Percentiles rank a stretch among this genome's conserved stretches.
phyloP scores from a whole-genome alignment of 2,329 filamentous ascomycete genomes.

The Gaeumannomyces tritici region DNA sequence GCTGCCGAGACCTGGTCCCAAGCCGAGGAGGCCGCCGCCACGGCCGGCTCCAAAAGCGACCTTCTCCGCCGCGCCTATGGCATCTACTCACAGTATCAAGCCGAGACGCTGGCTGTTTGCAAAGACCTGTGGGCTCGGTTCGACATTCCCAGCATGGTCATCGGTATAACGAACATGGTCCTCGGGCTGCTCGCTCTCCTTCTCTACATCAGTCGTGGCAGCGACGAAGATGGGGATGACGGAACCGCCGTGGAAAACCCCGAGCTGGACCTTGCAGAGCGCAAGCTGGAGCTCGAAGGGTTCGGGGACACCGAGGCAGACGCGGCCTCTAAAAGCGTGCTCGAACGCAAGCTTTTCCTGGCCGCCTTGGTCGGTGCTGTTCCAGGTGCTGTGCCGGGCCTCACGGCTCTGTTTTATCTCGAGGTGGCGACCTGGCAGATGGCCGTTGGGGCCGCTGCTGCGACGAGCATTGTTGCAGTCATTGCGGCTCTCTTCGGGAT shows the following conservation, averaged over 20 bases:
- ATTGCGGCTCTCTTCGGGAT: constrained; percentile 29
- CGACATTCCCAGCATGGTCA: constrained; percentile 74
- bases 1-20: constrained; percentile 27
- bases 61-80: constrained; percentile 34
- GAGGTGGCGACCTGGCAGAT: constrained; percentile 24
- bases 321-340: constrained; percentile 24
- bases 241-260: constrained; percentile 35
- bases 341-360: constrained; percentile 25
- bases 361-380: constrained; percentile 24
- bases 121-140: constrained; percentile 87
- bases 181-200: constrained; percentile 59
- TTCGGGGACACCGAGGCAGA: constrained; percentile 11
- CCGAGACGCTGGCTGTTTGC: constrained; percentile 68
- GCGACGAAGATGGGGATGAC: constrained; percentile 41
- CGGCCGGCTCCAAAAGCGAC: constrained; percentile 21
- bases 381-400: constrained; percentile 22
- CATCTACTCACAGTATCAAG: constrained; percentile 65
- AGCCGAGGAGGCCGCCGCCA: constrained; percentile 19
- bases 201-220: constrained; percentile 54
- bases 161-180: constrained; percentile 64
- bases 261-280: constrained; percentile 51
- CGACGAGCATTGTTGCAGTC: constrained; percentile 33
- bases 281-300: constrained; percentile 42
- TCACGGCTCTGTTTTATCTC: constrained; percentile 17
- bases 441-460: constrained; percentile 28